phyloP scores from a whole-genome alignment of 305 asterid genomes.

The Fraxinus ornus region DNA sequence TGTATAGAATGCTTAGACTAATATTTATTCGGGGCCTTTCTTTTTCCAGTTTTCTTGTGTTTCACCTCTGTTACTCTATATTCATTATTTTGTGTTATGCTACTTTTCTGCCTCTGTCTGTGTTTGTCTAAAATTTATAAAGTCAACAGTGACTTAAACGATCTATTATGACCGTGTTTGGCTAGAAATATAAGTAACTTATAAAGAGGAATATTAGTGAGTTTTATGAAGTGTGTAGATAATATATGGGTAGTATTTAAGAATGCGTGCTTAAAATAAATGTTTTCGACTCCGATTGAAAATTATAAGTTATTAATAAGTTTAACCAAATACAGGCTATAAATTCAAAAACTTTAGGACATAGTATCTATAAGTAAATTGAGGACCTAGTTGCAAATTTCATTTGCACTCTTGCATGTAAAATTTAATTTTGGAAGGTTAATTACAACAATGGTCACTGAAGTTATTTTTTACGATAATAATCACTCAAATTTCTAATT shows the following conservation, averaged over 20 bases:
- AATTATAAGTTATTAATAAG: not conserved
- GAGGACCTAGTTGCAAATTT: not conserved
- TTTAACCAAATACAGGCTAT: not conserved
- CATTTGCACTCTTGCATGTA: not conserved
- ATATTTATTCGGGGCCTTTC: not conserved
- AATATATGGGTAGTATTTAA: not conserved
- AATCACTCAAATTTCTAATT: not conserved
- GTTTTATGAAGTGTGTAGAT: not conserved
- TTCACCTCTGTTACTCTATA: not conserved
- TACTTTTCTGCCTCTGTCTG: not conserved
- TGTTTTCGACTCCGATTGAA: not conserved
- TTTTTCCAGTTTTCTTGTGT: not conserved
- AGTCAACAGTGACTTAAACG: not conserved
- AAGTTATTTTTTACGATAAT: not conserved
- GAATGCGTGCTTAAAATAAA: not conserved
- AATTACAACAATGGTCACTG: too few species aligned
- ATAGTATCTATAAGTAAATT: not conserved
- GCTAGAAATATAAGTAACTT: not conserved
- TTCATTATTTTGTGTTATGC: not conserved
- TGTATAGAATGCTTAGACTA: slow-evolving; percentile 30
- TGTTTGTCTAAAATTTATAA: not conserved
- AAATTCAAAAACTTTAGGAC: not conserved
- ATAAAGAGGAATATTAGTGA: not conserved
- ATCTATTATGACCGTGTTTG: not conserved
- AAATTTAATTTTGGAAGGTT: not conserved